phyloP scores from a whole-genome alignment of 2,329 filamentous ascomycete genomes.

The Monosporascus sp. region DNA sequence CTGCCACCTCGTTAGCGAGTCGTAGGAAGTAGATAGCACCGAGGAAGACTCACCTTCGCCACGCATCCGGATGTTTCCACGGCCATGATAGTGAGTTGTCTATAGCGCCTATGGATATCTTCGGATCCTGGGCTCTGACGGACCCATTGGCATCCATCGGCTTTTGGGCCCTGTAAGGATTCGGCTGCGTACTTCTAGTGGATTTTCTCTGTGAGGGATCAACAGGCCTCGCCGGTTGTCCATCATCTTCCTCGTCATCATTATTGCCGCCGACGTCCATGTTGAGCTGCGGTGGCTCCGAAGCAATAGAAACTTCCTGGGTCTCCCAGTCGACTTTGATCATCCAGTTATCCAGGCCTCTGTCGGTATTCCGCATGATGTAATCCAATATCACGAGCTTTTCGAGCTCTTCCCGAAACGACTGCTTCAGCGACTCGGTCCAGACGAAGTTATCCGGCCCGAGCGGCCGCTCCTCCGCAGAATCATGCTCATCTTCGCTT shows the following conservation, averaged over 20 bases:
- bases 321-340: constrained; percentile 87
- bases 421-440: constrained; percentile 83
- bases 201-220: constrained; percentile 38
- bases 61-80: constrained; percentile 96
- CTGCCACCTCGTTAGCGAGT: constrained; percentile 36
- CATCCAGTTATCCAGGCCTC: constrained; percentile 99
- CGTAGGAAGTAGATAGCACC: not conserved
- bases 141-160: constrained; percentile 72
- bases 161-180: constrained; percentile 72
- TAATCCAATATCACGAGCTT: constrained; percentile 97
- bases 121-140: constrained; percentile 43
- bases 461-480: constrained; percentile 29
- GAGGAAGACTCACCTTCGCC: constrained; percentile 44
- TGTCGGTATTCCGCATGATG: constrained; percentile 97
- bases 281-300: constrained; percentile 69
- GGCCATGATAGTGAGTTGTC: constrained; percentile 98
- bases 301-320: constrained; percentile 77
- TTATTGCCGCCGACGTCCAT: constrained; percentile 46
- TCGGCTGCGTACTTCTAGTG: constrained; percentile 38
- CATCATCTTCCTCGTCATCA: constrained; percentile 25
- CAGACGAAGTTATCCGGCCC: constrained; percentile 64
- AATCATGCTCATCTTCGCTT: constrained; percentile 42
- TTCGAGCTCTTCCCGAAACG: constrained; percentile 90
- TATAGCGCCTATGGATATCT: constrained; percentile 81
- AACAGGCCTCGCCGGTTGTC: constrained; percentile 56